phyloP scores from a whole-genome alignment of 257 asterid species.

The Lantana camara region DNA sequence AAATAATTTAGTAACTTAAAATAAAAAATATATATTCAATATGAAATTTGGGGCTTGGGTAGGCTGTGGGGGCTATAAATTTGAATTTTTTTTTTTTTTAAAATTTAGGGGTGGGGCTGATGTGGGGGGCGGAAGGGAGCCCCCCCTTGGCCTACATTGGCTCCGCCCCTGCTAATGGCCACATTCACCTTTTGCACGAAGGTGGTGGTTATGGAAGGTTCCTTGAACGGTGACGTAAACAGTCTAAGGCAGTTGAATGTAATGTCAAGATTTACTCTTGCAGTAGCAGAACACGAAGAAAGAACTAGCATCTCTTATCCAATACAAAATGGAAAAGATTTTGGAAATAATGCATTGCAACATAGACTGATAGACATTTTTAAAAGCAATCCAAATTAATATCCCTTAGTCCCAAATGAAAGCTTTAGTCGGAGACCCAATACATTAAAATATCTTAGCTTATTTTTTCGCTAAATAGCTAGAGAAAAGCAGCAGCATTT shows the following conservation, averaged over 20 bases:
- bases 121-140: no score
- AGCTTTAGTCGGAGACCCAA: not conserved
- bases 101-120: no score
- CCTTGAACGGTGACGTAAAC: constrained; percentile 1
- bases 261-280: not conserved
- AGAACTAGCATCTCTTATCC: not conserved
- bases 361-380: not conserved
- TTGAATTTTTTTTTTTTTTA: no score
- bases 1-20: no score
- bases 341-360: not conserved
- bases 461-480: no score
- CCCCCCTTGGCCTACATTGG: no score
- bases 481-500: not conserved
- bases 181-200: not conserved
- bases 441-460: no score
- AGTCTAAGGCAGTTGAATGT: constrained; percentile 3
- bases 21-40: no score
- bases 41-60: no score
- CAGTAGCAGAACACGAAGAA: not conserved
- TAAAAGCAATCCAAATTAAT: not conserved
- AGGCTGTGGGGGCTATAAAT: no score
- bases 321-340: no score
- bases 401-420: not conserved
- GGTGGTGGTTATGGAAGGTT: not conserved
- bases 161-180: no score